These are phyloP conservation scores for Daldinia bambusicola DNA, from an alignment of 495 filamentous ascomycete species.

Conservation along the genomic window DNA sequence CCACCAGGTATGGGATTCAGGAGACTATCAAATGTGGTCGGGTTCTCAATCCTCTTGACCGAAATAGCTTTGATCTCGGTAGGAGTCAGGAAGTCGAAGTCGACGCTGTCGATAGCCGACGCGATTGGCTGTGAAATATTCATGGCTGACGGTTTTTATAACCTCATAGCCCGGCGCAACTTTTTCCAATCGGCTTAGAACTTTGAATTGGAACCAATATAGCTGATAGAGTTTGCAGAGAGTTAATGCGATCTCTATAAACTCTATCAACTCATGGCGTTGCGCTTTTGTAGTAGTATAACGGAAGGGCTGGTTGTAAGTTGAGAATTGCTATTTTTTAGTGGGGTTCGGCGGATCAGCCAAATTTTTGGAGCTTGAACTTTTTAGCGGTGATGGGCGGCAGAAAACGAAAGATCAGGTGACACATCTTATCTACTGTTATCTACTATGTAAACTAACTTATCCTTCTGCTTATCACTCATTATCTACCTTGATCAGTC, in stretches of 20 bases:
- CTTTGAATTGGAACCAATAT: background rate
- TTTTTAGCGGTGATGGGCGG: constrained; percentile 45
- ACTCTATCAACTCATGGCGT: constrained; percentile 35
- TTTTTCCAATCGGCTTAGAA: background rate
- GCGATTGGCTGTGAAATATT: constrained; percentile 91
- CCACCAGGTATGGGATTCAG: constrained; percentile 87
- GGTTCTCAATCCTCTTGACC: constrained; percentile 90
- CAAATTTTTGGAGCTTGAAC: constrained; percentile 48
- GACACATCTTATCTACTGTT: constrained; percentile 29
- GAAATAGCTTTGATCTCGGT: constrained; percentile 89
- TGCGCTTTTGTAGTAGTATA: constrained; percentile 9
- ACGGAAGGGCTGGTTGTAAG: constrained; percentile 22
- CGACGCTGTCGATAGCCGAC: constrained; percentile 85
- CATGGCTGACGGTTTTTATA: constrained; percentile 57
- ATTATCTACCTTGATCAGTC: too few relatives aligned
- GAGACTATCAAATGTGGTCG: constrained; percentile 87
- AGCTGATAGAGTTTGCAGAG: constrained; percentile 6
- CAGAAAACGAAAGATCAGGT: constrained; percentile 44
- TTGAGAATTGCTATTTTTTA: constrained; percentile 29
- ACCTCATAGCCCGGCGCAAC: constrained; percentile 37
- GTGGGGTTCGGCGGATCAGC: constrained; percentile 29
- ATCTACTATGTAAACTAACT: too few relatives aligned
- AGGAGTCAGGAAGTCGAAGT: constrained; percentile 83
- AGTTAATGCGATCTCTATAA: background rate
- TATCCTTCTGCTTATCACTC: constrained; percentile 7